Evolutionary conservation across 345 rosid genomes (phyloP), one percentile per base, ranked within the genome.

Genomic region (Turnera subulata): DNA sequence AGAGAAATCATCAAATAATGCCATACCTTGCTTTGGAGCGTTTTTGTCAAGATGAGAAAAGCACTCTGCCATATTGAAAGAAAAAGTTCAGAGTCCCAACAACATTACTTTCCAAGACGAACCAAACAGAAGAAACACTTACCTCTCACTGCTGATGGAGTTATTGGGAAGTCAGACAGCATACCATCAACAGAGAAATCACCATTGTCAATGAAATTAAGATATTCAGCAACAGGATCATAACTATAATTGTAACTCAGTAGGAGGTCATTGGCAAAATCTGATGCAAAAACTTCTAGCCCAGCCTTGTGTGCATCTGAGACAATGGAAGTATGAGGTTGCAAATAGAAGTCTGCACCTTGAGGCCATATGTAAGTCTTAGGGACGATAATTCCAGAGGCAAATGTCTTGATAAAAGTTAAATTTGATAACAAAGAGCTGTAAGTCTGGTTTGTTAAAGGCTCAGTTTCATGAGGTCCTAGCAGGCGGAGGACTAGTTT

Each of bases 321-420:
- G 44, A 93, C 97, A 33, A 89, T 33, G 2, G 85, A 58, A 29
- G 80, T 82, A 66, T 53, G 70, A 38, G 89, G 76, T 56, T 5
- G 76, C 51, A 84, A 72, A 74, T 93, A 93, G 51, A 35, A 56
- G 56, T 1, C 64, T 17, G 13, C 26, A 45, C 76, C 85, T 13
- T 84, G 64, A 0, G 89, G 88, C 88, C 85, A 89, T 66, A 93
- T 84, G 74, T 83, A 87, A 71, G 52, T 5, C 86, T 93, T 93
- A 1, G 96, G 94, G 56, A 93, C 80, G 59, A 87, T 84, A 65
- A 93, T 73, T 61, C 97, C 97, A n/a, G 97, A 81, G 50, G 99
- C 96, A 83, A 93, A 93, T 47, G 94, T 80, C 88, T 76, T 87
- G 73, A 89, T 66, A 56, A 76, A 83, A 11, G 92, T 75, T 52